Evolutionary conservation across 176 grass and related monocot species (phyloP), one percentile per base, ranked within the genome.

Genomic region (Oryza meridionalis): DNA sequence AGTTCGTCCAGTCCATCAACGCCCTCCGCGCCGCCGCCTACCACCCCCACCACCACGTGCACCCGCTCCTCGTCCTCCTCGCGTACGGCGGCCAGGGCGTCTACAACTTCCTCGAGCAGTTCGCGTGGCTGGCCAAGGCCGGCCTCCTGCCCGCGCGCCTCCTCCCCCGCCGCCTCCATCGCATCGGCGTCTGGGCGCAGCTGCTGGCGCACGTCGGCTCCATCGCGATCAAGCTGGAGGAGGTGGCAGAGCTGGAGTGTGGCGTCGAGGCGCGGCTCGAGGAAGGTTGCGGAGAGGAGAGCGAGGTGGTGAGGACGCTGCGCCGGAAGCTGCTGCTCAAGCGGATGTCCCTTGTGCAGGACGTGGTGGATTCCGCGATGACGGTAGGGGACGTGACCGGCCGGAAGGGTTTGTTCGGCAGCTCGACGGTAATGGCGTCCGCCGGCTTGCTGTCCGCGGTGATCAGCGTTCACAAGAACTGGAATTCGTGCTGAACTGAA

Each of bases 1-100:
- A 95, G 91, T 98, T 98, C 74, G 86, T 96, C 50, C 93, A 96
- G 75, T 84, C 89, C 76, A 29, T 95, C 65, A 95, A 95, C 89
- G 93, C 91, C 53, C 83, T 98, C 63, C 82, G 89, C 83, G 33
- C 37, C 37, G 37, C 37, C 37, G 37, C 85, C 31, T 76, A 90
- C 53, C 69, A 73, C 69, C 77, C 70, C n/a, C 32, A 7, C 69
- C 80, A 66, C n/a, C 32, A 7, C 72, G 77, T 35, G 3, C 49
- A 89, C 4, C 81, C 83, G 17, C 46, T 81, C 6, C 71, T 90
- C 45, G 88, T 83, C 16, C 31, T 92, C 11, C 79, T 95, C 58
- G 81, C 87, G 15, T 90, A 88, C 86, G 84, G 87, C 72, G 85
- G 93, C 22, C 90, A 92, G 78, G 93, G 90, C 47, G 46, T 92